These are phyloP conservation scores for maize (Zea mays) DNA, from an alignment of 176 grass and related monocot genomes.

Conservation along the genomic window Zm-B73-REFERENCE-NAM-5.0 NC_050104.1:141329001-141329500, in stretches of 20 bases:
- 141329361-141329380: constrained; percentile 95
- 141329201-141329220: constrained; percentile 42
- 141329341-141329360: constrained; percentile 95
- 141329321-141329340: constrained; percentile 67
- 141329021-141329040: constrained; percentile 52
- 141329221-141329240: constrained; percentile 42
- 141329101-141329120: constrained; percentile 42
- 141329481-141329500: constrained; percentile 16
- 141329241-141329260: constrained; percentile 45
- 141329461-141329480: constrained; percentile 35
- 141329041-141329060: constrained; percentile 24
- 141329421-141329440: not conserved
- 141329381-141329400: constrained; percentile 65
- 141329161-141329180: constrained; percentile 45
- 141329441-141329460: constrained; percentile 14
- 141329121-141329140: constrained; percentile 38
- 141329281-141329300: constrained; percentile 44
- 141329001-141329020: constrained; percentile 61
- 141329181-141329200: constrained; percentile 42
- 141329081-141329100: constrained; percentile 43
- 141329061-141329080: constrained; percentile 63
- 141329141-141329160: constrained; percentile 42
- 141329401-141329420: constrained; percentile 7
- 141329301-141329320: constrained; percentile 32
- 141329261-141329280: constrained; percentile 46